Conservation (phyloP, 345 rosid genomes). For the Limnanthes douglasii region DNA sequence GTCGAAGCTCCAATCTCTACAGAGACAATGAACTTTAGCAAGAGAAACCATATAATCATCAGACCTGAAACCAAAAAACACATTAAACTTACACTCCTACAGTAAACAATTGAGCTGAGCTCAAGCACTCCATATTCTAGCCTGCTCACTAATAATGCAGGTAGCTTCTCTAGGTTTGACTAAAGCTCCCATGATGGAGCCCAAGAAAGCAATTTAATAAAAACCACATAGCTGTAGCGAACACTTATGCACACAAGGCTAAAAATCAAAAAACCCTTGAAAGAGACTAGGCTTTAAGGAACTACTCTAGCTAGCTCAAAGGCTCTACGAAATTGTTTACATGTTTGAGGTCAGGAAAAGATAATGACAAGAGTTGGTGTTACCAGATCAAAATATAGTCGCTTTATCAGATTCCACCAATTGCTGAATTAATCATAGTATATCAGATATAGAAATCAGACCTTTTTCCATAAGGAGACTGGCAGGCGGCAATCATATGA, state of each 20-base stretch:
- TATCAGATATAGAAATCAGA: conserved; percentile 9
- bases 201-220: too few species aligned
- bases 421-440: not conserved
- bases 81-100: too few species aligned
- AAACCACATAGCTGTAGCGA: too few species aligned
- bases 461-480: conserved; percentile 72
- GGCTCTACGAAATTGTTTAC: too few species aligned
- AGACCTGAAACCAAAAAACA: conserved; percentile 40
- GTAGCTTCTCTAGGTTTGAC: too few species aligned
- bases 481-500: conserved; percentile 42
- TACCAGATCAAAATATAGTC: not conserved
- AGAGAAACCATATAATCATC: conserved; percentile 83
- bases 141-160: too few species aligned
- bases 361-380: not conserved
- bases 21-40: conserved; percentile 67
- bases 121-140: too few species aligned
- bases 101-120: too few species aligned
- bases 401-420: conserved; percentile 2
- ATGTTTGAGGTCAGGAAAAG: not conserved
- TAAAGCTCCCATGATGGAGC: too few species aligned
- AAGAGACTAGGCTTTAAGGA: too few species aligned
- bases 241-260: too few species aligned
- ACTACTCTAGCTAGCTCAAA: too few species aligned
- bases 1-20: conserved; percentile 47
- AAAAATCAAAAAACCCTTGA: not conserved